Percentiles rank a stretch among this genome's conserved stretches.
phyloP scores from a whole-genome alignment of 208 protist species.

The Acanthamoeba rhysodes region DNA sequence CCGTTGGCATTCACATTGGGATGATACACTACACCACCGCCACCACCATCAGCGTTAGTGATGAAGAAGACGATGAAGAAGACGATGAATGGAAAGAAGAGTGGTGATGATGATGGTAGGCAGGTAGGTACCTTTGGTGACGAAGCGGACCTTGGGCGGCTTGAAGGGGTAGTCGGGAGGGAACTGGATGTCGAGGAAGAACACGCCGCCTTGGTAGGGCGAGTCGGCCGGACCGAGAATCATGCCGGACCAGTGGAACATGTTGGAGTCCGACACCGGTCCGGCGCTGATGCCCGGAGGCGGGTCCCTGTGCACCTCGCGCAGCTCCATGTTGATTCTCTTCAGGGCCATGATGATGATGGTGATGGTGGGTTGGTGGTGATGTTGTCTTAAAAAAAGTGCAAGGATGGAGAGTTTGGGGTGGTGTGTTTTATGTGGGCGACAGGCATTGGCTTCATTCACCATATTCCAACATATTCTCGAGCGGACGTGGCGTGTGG shows the following conservation, averaged over 20 bases:
- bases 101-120: background rate
- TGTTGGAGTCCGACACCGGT: slow-evolving; percentile 94
- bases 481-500: no score
- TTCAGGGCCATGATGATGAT: slow-evolving; percentile 38
- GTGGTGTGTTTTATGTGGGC: no score
- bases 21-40: slow-evolving; percentile 90
- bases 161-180: slow-evolving; percentile 94
- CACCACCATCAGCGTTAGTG: slow-evolving; percentile 83
- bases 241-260: slow-evolving; percentile 96
- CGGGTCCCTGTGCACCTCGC: slow-evolving; percentile 96
- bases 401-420: no score
- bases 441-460: no score
- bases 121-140: background rate
- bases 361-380: background rate
- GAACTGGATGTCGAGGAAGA: slow-evolving; percentile 92
- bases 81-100: no score
- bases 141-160: slow-evolving; percentile 90
- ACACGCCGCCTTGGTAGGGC: slow-evolving; percentile 92
- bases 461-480: no score
- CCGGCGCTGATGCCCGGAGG: slow-evolving; percentile 97
- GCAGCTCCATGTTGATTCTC: slow-evolving; percentile 91
- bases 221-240: slow-evolving; percentile 90
- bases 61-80: background rate
- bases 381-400: no score
- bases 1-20: slow-evolving; percentile 93